Evolutionary conservation across 768 basidiomycete genomes (phyloP).

Genomic region (Leccinum imitatum): DNA sequence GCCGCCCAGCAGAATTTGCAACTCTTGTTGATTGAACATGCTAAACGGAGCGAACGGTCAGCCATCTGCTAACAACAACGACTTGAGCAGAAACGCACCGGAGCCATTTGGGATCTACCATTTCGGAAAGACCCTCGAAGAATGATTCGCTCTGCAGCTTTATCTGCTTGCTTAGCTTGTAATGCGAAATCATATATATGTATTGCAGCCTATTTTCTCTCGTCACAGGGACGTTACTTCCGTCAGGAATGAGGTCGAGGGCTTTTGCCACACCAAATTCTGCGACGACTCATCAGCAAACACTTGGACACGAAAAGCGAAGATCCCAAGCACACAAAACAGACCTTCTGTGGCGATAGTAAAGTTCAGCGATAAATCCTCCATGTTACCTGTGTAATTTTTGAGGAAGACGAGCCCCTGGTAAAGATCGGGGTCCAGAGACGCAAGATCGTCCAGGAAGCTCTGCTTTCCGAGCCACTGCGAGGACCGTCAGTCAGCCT

Average conservation of each 20-base stretch:
- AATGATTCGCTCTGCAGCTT: conserved; percentile 80
- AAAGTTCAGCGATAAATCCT: conserved; percentile 89
- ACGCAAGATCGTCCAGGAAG: conserved; percentile 89
- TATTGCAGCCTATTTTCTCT: conserved; percentile 87
- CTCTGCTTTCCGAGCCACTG: conserved; percentile 93
- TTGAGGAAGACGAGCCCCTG: conserved; percentile 91
- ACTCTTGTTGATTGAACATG: conserved; percentile 97
- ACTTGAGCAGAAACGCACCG: conserved; percentile 39
- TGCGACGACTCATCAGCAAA: conserved; percentile 25
- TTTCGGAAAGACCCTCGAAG: conserved; percentile 89
- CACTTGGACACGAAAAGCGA: not conserved
- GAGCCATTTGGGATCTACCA: conserved; percentile 90
- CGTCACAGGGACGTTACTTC: conserved; percentile 81
- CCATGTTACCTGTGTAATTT: conserved; percentile 82
- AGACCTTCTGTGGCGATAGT: conserved; percentile 83
- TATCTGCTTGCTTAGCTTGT: conserved; percentile 87
- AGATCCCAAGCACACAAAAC: conserved; percentile 18
- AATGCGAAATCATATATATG: conserved; percentile 87
- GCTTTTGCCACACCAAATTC: conserved; percentile 81
- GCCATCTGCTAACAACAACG: not conserved
- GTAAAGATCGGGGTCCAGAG: conserved; percentile 90
- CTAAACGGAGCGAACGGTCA: conserved; percentile 37
- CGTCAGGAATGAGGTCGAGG: conserved; percentile 78
- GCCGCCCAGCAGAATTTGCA: conserved; percentile 89
- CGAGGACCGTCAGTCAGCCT: conserved; percentile 3